A percentile compares a stretch with the other conserved stretches of the same genome.
phyloP scores from a whole-genome alignment of 371 early-diverging fungal genomes.

The Mucor velutinosus region DNA sequence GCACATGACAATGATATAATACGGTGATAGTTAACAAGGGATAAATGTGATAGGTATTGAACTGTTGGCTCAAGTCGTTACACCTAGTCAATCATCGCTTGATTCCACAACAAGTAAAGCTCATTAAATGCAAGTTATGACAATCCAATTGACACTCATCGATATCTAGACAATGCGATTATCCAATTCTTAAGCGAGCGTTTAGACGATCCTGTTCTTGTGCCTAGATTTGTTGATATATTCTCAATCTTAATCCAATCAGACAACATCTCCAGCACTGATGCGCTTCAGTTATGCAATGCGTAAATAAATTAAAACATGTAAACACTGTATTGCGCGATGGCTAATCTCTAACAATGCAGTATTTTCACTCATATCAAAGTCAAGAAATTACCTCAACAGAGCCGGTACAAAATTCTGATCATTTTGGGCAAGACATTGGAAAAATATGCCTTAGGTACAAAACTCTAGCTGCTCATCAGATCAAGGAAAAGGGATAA shows the following conservation, averaged over 20 bases:
- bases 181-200: slow-evolving; percentile 13
- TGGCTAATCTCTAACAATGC: not conserved
- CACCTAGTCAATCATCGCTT: slow-evolving; percentile 28
- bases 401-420: slow-evolving; percentile 26
- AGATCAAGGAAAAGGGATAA: not conserved
- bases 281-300: slow-evolving; percentile 14
- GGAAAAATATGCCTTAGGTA: slow-evolving; percentile 26
- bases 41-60: slow-evolving; percentile 23
- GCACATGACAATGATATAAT: not conserved
- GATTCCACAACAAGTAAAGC: slow-evolving; percentile 24
- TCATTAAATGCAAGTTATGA: not conserved
- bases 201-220: not conserved
- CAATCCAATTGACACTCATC: not conserved
- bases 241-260: slow-evolving; percentile 13
- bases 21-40: not conserved
- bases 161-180: slow-evolving; percentile 15
- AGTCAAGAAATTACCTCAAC: slow-evolving; percentile 23
- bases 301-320: slow-evolving; percentile 4
- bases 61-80: slow-evolving; percentile 31
- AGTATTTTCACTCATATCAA: slow-evolving; percentile 25
- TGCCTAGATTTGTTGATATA: slow-evolving; percentile 20
- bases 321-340: not conserved
- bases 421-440: slow-evolving; percentile 19
- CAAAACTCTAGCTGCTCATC: not conserved
- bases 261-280: slow-evolving; percentile 10